These are phyloP conservation scores for Ceratobasidium sp. DNA, from an alignment of 1,284 basidiomycete genomes.

Conservation along the genomic window DNA sequence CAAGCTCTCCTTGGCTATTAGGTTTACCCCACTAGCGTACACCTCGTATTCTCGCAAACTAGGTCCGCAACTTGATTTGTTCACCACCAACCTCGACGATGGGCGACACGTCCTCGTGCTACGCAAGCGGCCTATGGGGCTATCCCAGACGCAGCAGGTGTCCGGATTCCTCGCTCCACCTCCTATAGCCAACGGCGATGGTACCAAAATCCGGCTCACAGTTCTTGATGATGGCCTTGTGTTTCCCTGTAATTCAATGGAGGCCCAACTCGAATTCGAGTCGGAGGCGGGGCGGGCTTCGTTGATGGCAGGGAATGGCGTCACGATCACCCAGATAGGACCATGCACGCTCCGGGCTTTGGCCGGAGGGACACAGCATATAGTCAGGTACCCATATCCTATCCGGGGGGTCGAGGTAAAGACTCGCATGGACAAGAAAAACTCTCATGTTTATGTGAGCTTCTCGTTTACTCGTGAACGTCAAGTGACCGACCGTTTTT, in stretches of 20 bases:
- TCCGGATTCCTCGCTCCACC: not conserved
- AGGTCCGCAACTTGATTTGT: not conserved
- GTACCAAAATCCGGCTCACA: not conserved
- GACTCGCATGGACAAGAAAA: not conserved
- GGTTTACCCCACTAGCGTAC: not conserved
- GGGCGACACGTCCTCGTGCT: not conserved
- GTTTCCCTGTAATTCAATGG: not conserved
- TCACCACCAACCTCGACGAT: not conserved
- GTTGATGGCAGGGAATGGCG: not conserved
- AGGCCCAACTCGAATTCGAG: not conserved
- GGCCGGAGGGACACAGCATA: not conserved
- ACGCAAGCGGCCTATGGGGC: slow-evolving; percentile 18
- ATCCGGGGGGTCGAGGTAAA: not conserved
- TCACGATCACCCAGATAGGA: not conserved
- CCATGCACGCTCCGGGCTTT: slow-evolving; percentile 3
- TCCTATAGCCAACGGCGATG: not conserved
- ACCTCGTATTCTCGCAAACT: not conserved
- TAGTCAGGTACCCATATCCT: slow-evolving; percentile 11
- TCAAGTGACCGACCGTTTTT: not conserved
- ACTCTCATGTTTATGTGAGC: not conserved
- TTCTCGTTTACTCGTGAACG: not conserved
- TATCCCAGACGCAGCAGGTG: not conserved
- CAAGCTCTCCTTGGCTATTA: not conserved
- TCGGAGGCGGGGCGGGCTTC: not conserved
- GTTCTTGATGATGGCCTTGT: not conserved